Conservation (phyloP, 2,329 filamentous ascomycete genomes). For the Mycosphaerelloides madeirae region DNA sequence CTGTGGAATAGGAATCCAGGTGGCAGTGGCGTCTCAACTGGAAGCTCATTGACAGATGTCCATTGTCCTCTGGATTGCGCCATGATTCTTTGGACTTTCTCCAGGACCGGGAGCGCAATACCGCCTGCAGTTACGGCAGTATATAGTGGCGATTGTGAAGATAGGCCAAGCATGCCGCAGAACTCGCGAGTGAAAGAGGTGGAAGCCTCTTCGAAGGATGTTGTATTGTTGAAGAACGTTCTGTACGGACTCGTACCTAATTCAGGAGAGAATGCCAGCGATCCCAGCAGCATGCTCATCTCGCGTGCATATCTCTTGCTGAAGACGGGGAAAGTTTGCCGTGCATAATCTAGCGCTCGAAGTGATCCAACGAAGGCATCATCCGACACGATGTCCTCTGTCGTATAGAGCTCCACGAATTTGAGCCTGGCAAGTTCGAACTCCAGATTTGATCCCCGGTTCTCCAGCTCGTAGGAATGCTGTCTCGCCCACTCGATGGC, state of each 20-base stretch:
- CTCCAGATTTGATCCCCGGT: slow-evolving; percentile 83
- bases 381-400: slow-evolving; percentile 37
- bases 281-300: slow-evolving; percentile 74
- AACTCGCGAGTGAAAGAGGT: slow-evolving; percentile 77
- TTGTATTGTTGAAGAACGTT: slow-evolving; percentile 68
- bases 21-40: slow-evolving; percentile 64
- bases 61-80: slow-evolving; percentile 87
- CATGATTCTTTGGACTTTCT: slow-evolving; percentile 85
- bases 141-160: slow-evolving; percentile 87
- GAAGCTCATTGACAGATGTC: slow-evolving; percentile 86
- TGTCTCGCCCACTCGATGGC: slow-evolving; percentile 81
- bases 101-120: slow-evolving; percentile 80
- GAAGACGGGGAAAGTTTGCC: slow-evolving; percentile 68
- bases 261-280: slow-evolving; percentile 74
- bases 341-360: slow-evolving; percentile 71
- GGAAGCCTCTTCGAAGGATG: slow-evolving; percentile 76
- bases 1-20: slow-evolving; percentile 73
- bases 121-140: slow-evolving; percentile 87
- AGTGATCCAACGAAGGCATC: slow-evolving; percentile 51
- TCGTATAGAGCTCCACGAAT: slow-evolving; percentile 79
- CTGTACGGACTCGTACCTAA: slow-evolving; percentile 72
- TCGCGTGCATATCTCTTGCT: slow-evolving; percentile 69
- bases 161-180: slow-evolving; percentile 83
- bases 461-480: slow-evolving; percentile 67
- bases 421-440: slow-evolving; percentile 90